These are phyloP conservation scores for Epithemia pelagica DNA, from an alignment of 108 stramenopile species.

Conservation along the genomic window DNA sequence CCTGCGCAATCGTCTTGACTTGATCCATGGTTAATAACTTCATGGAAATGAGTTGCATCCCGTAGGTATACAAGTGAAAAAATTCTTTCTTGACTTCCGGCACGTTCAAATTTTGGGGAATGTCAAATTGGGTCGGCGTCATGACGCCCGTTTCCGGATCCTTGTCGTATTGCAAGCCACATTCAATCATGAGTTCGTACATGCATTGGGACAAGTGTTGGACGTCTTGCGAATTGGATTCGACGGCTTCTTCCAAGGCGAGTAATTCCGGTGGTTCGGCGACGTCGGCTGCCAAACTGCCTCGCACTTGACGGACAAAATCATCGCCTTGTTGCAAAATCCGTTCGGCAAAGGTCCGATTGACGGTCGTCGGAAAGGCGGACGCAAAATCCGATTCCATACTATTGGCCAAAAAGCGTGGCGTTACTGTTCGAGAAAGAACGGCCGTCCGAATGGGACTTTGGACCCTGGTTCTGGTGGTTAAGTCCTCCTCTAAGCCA, in stretches of 20 bases:
- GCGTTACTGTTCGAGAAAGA: no score
- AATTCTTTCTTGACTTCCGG: slow-evolving; percentile 67
- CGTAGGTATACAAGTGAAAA: slow-evolving; percentile 54
- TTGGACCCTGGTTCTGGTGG: no score
- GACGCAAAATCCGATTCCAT: slow-evolving; percentile 46
- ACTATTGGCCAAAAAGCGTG: no score
- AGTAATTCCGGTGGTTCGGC: slow-evolving; percentile 50
- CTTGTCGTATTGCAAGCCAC: slow-evolving; percentile 62
- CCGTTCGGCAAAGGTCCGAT: slow-evolving; percentile 44
- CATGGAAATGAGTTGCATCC: slow-evolving; percentile 52
- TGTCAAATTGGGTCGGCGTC: slow-evolving; percentile 65
- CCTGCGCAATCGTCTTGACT: slow-evolving; percentile 41
- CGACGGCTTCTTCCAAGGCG: slow-evolving; percentile 33
- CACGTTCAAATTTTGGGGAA: slow-evolving; percentile 55
- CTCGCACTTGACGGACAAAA: slow-evolving; percentile 39
- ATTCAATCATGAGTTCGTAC: slow-evolving; percentile 75
- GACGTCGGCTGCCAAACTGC: slow-evolving; percentile 43
- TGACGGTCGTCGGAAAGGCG: slow-evolving; percentile 67
- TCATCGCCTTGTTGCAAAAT: slow-evolving; percentile 47
- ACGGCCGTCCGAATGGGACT: no score
- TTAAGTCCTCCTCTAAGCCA: no score
- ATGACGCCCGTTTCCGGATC: slow-evolving; percentile 51
- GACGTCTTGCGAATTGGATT: slow-evolving; percentile 20
- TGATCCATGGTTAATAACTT: slow-evolving; percentile 42
- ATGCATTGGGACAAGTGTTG: slow-evolving; percentile 32